Conservation (phyloP, 1,284 basidiomycete genomes). For the Rhodotorula glutinis region DNA sequence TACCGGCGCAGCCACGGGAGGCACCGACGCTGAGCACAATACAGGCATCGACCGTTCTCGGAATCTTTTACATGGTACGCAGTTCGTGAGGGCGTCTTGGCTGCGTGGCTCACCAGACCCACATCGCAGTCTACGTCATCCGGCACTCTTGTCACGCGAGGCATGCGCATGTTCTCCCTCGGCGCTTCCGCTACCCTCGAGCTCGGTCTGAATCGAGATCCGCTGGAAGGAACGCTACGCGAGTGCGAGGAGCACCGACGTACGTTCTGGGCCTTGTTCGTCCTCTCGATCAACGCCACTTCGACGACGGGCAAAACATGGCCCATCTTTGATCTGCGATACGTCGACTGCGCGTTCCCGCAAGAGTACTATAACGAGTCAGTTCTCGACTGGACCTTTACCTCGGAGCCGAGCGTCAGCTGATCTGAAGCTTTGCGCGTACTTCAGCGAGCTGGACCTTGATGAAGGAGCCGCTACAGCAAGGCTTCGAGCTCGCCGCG, state of each 20-base stretch:
- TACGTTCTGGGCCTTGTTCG: constrained; percentile 34
- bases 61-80: neutral
- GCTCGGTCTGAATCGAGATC: constrained; percentile 38
- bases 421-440: neutral
- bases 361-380: constrained; percentile 21
- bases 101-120: neutral
- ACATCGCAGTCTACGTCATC: neutral
- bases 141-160: no score
- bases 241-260: constrained; percentile 29
- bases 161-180: constrained; percentile 18
- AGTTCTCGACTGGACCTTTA: neutral
- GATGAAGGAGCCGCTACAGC: constrained; percentile 15
- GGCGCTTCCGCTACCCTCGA: constrained; percentile 21
- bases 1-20: constrained; percentile 13
- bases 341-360: constrained; percentile 25
- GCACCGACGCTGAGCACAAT: constrained; percentile 15
- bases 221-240: constrained; percentile 5
- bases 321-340: constrained; percentile 20
- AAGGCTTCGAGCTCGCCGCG: neutral
- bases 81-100: neutral
- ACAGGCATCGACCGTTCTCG: constrained; percentile 4
- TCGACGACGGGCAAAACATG: constrained; percentile 3
- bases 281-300: constrained; percentile 10
- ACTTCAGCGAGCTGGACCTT: constrained; percentile 6
- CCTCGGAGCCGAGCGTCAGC: no score